A percentile compares a stretch with the other conserved stretches of the same genome.
These are phyloP conservation scores for Pseudogymnoascus sp. DNA, from an alignment of 2,329 filamentous ascomycete genomes.

Conservation along the genomic window DNA sequence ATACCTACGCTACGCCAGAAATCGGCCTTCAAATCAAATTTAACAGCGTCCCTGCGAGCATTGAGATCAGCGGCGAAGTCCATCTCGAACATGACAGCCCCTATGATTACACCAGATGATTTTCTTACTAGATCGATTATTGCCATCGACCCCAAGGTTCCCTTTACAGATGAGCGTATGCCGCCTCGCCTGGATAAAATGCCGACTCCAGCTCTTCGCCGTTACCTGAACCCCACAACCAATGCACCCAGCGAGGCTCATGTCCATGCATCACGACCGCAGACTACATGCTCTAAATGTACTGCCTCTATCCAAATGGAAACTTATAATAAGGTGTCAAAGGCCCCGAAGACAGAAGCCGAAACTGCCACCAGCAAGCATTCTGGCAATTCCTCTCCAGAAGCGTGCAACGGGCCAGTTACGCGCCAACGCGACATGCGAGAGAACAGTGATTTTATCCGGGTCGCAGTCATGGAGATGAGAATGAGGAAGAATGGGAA, in stretches of 20 bases:
- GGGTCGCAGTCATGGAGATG: slow-evolving; percentile 67
- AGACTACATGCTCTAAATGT: slow-evolving; percentile 39
- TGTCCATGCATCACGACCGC: slow-evolving; percentile 30
- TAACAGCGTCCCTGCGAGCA: slow-evolving; percentile 58
- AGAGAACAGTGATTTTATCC: slow-evolving; percentile 65
- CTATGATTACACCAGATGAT: slow-evolving; percentile 60
- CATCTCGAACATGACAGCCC: slow-evolving; percentile 56
- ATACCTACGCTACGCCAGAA: slow-evolving; percentile 21
- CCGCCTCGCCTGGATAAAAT: slow-evolving; percentile 57
- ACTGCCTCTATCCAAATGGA: slow-evolving; percentile 68
- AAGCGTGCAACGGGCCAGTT: slow-evolving; percentile 36
- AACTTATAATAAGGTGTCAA: slow-evolving; percentile 52
- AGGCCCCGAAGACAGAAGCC: slow-evolving; percentile 35
- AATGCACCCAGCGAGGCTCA: slow-evolving; percentile 40
- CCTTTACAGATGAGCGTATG: slow-evolving; percentile 61
- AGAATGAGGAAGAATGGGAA: slow-evolving; percentile 63
- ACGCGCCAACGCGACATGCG: slow-evolving; percentile 60
- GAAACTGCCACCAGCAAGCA: slow-evolving; percentile 27
- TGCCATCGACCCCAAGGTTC: slow-evolving; percentile 59
- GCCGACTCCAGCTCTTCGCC: slow-evolving; percentile 59
- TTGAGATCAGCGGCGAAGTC: slow-evolving; percentile 54
- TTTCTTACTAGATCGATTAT: slow-evolving; percentile 62
- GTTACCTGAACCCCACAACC: slow-evolving; percentile 61
- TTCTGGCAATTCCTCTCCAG: slow-evolving; percentile 23
- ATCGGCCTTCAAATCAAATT: slow-evolving; percentile 60